Conservation (phyloP, 78 protist genomes). For the Creolimax fragrantissima region DNA sequence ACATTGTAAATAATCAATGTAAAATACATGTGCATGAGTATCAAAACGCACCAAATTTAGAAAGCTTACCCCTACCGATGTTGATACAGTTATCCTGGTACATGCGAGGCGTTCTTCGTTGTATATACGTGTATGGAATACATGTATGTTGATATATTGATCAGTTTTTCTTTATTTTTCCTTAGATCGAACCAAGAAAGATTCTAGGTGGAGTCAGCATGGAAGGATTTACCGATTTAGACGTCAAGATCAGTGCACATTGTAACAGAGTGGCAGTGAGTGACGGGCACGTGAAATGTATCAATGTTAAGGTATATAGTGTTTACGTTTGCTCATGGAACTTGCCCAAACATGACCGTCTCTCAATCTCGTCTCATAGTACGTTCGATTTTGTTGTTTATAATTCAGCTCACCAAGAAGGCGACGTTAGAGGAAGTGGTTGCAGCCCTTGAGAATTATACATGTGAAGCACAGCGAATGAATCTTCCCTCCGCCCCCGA, state of each 20-base stretch:
- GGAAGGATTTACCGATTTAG: background rate
- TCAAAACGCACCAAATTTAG: too few species aligned
- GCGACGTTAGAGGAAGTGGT: slow-evolving; percentile 11
- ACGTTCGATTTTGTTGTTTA: too few species aligned
- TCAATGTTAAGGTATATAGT: slow-evolving; percentile 27
- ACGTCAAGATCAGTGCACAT: slow-evolving; percentile 30
- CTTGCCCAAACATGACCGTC: too few species aligned
- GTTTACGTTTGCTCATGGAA: background rate
- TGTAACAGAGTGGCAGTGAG: slow-evolving; percentile 62
- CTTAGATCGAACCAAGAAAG: slow-evolving; percentile 44
- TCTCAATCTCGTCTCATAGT: too few species aligned
- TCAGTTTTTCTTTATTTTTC: too few species aligned
- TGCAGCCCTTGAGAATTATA: background rate
- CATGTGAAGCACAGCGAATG: slow-evolving; percentile 17
- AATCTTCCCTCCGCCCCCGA: slow-evolving; percentile 17
- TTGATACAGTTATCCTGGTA: too few species aligned
- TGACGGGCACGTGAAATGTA: slow-evolving; percentile 64
- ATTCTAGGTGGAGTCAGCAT: slow-evolving; percentile 32
- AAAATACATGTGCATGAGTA: too few species aligned
- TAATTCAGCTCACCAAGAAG: background rate
- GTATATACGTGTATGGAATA: too few species aligned
- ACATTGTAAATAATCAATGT: background rate
- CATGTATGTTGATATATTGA: too few species aligned
- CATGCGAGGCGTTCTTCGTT: too few species aligned
- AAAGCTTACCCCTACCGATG: too few species aligned